Evolutionary conservation across 2,329 filamentous ascomycete genomes (phyloP).

Genomic region (Cryoendolithus antarcticus): DNA sequence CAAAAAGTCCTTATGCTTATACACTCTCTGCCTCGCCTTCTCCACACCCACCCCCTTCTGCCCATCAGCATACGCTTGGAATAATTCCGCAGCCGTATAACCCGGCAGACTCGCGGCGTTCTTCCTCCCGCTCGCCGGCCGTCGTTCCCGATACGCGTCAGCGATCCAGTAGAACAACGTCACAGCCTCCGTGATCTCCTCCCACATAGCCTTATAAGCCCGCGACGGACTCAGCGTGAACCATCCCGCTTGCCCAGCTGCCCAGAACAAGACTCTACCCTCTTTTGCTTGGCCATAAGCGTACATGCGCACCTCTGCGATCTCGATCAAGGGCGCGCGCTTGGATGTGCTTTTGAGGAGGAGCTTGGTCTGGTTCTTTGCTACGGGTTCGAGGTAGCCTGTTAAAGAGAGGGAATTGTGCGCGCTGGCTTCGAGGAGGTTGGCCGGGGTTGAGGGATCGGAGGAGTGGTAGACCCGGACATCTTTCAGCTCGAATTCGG

Average conservation of each 20-base stretch:
- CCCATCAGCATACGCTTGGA: conserved; percentile 22
- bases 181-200: conserved; percentile 51
- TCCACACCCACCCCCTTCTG: conserved; percentile 2
- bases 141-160: conserved; percentile 37
- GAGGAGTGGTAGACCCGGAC: conserved; percentile 36
- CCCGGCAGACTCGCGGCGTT: conserved; percentile 14
- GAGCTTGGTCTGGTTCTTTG: conserved; percentile 26
- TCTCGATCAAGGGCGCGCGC: conserved; percentile 25
- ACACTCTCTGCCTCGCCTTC: conserved; percentile 14
- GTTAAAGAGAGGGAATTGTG: conserved; percentile 50
- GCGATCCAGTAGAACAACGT: conserved; percentile 51
- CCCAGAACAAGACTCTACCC: conserved; percentile 51
- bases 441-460: conserved; percentile 32
- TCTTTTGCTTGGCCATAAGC: conserved; percentile 43
- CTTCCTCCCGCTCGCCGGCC: conserved; percentile 25
- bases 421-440: conserved; percentile 47
- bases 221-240: conserved; percentile 52
- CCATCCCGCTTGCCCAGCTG: conserved; percentile 53
- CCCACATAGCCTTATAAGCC: conserved; percentile 44
- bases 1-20: conserved; percentile 28
- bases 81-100: conserved; percentile 27
- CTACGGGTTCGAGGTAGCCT: conserved; percentile 44
- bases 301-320: conserved; percentile 38
- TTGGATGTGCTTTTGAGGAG: neutral
- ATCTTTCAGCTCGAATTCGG: conserved; percentile 49